Evolutionary conservation across 257 asterid genomes (phyloP).

Genomic region (Schizonepeta tenuifolia): DNA sequence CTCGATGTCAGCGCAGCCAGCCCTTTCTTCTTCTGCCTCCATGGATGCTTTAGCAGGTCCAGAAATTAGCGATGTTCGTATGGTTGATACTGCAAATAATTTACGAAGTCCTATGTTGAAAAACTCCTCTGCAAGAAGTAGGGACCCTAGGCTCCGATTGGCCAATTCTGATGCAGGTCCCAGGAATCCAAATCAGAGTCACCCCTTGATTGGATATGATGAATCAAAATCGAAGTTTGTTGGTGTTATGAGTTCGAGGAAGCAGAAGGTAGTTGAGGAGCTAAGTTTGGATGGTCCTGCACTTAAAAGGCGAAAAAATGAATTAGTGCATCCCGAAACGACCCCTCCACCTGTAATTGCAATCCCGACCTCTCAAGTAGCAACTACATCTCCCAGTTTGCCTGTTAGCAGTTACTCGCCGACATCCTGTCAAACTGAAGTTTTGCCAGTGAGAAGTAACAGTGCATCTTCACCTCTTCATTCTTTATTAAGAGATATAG

Average conservation of each 20-base stretch:
- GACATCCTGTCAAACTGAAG: slow-evolving; percentile 36
- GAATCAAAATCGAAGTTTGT: slow-evolving; percentile 51
- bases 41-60: slow-evolving; percentile 45
- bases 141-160: slow-evolving; percentile 95
- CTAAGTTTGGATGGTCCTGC: slow-evolving; percentile 62
- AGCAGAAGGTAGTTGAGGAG: slow-evolving; percentile 63
- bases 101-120: slow-evolving; percentile 47
- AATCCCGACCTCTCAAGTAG: slow-evolving; percentile 31
- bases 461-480: slow-evolving; percentile 55
- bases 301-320: slow-evolving; percentile 68
- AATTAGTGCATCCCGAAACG: slow-evolving; percentile 35
- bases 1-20: slow-evolving; percentile 38
- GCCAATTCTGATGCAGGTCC: slow-evolving; percentile 54
- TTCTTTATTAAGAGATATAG: slow-evolving; percentile 67
- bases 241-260: slow-evolving; percentile 52
- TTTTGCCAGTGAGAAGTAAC: slow-evolving; percentile 41
- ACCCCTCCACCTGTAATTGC: slow-evolving; percentile 38
- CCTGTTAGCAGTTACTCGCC: slow-evolving; percentile 35
- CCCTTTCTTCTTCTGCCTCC: slow-evolving; percentile 48
- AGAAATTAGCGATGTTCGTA: slow-evolving; percentile 40
- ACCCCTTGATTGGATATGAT: slow-evolving; percentile 38
- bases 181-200: slow-evolving; percentile 34
- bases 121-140: slow-evolving; percentile 62
- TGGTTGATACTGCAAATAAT: slow-evolving; percentile 41
- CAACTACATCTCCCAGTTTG: slow-evolving; percentile 31